Evolutionary conservation across 305 asterid species (phyloP), one percentile per base, ranked within the genome.

Genomic region (Andrographis paniculata): DNA sequence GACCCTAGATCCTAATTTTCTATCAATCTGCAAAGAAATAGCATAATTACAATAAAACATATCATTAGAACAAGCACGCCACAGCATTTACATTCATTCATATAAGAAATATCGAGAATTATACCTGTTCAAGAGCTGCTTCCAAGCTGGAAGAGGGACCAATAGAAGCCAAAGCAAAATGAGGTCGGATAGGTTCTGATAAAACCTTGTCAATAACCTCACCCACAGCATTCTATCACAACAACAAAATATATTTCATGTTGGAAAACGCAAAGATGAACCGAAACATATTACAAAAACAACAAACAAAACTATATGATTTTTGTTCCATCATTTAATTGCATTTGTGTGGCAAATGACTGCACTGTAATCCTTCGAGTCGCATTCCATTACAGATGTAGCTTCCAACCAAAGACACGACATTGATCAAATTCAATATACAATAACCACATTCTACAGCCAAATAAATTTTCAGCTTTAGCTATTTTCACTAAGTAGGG

Each of bases 161-260:
- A 56, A 82, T 41, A 2, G 86, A 78, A 17, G 75, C 97, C 44
- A 84, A 59, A 14, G 73, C 87, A 39, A 88, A 88, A 53, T 88
- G 91, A 19, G 97, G 97, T 20, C 83, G 84, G 46, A 76, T 74
- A 11, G 97, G 93, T 64, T 61, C 66, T 6, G 71, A 70, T 39
- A 88, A 69, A 59, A 88, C 95, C 71, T 82, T 76, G 37, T 70
- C 77, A 27, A 79, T 19, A 37, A 76, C 95, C 68, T 88, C 97
- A 51, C 61, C 50, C 66, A 88, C 85, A 63, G 93, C 95, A 53
- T 48, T 73, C 97, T 79, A 61, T 20, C 55, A 63, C 63, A 37
- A 49, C 15, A 44, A 44, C 62, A 61, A 39, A 21, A 33, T 12
- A 53, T 11, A 33, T 5, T 24, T 45, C 46, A 52, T 56, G 55